A percentile compares a stretch with the other conserved stretches of the same genome.
Evolutionary conservation across 2,329 filamentous ascomycete species (phyloP).

Genomic region (Paramyrothecium sp.): DNA sequence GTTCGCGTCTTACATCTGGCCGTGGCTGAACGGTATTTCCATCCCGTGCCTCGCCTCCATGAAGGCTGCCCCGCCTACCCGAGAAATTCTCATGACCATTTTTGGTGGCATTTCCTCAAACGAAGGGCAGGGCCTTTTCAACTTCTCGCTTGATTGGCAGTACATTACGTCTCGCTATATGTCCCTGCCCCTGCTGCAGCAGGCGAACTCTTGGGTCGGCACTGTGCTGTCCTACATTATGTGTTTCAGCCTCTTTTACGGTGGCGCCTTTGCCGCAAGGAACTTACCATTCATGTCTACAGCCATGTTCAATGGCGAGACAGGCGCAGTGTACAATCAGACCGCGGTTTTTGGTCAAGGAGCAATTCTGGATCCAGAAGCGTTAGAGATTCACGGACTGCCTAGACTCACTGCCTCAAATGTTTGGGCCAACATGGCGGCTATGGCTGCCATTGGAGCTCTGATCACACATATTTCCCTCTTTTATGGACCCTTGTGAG

Average conservation of each 20-base stretch:
- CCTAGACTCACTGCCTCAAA: constrained; percentile 24
- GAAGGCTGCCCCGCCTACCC: constrained; percentile 24
- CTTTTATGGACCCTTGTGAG: constrained; percentile 14
- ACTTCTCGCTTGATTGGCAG: constrained; percentile 42
- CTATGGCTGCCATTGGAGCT: constrained; percentile 26
- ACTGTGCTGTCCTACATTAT: constrained; percentile 31
- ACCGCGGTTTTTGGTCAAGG: constrained; percentile 16
- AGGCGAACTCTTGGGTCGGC: constrained; percentile 35
- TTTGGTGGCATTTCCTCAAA: constrained; percentile 39
- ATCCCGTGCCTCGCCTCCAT: constrained; percentile 46
- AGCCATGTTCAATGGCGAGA: constrained; percentile 19
- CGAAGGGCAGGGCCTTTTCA: constrained; percentile 37
- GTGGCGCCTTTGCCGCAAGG: constrained; percentile 34
- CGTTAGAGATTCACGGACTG: constrained; percentile 19
- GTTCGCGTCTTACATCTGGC: constrained; percentile 44
- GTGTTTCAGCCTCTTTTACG: constrained; percentile 37
- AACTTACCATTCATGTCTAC: constrained; percentile 30
- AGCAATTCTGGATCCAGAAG: constrained; percentile 22
- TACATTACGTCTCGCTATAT: constrained; percentile 35
- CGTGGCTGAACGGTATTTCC: constrained; percentile 35
- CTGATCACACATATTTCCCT: constrained; percentile 15
- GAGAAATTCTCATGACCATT: constrained; percentile 20
- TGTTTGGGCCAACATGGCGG: constrained; percentile 22
- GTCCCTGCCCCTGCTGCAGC: constrained; percentile 33
- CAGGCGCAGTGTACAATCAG: constrained; percentile 19